Conservation (phyloP, 495 filamentous ascomycete species). For the Penicillium roqueforti region DNA sequence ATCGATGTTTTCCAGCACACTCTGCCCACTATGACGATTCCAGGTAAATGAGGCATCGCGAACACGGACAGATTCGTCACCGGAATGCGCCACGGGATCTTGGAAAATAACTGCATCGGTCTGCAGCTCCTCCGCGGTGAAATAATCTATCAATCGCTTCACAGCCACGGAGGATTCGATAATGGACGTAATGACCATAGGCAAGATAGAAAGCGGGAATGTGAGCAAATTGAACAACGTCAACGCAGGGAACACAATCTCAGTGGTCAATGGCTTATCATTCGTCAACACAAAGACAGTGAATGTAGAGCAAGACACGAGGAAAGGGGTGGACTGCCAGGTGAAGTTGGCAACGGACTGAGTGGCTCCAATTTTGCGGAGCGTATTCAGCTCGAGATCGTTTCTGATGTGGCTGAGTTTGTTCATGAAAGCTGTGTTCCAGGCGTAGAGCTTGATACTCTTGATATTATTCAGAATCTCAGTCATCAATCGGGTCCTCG, state of each 20-base stretch:
- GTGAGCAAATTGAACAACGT: constrained; percentile 91
- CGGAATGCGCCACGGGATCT: constrained; percentile 61
- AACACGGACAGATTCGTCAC: constrained; percentile 81
- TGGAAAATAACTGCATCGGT: constrained; percentile 69
- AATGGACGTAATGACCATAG: constrained; percentile 96
- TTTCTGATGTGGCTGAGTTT: constrained; percentile 94
- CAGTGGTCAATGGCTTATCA: constrained; percentile 77
- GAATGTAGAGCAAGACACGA: constrained; percentile 97
- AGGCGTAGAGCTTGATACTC: constrained; percentile 97
- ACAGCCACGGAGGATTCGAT: constrained; percentile 96
- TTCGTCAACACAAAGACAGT: constrained; percentile 85
- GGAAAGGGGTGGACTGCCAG: constrained; percentile 98
- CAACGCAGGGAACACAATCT: constrained; percentile 93
- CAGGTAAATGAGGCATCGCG: constrained; percentile 89
- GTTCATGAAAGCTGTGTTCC: constrained; percentile 95
- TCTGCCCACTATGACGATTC: constrained; percentile 68
- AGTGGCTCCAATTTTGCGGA: constrained; percentile 91
- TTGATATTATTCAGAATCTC: constrained; percentile 99
- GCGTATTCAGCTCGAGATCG: constrained; percentile 89
- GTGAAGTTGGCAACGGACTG: constrained; percentile 96
- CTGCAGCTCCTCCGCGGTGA: constrained; percentile 88
- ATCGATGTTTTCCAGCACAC: constrained; percentile 71
- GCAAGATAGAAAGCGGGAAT: constrained; percentile 90
- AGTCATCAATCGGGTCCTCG: constrained; percentile 86
- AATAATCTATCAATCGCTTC: constrained; percentile 76